These are phyloP conservation scores for Prosopis cineraria DNA, from an alignment of 306 rosid species.

Conservation along the genomic window DNA sequence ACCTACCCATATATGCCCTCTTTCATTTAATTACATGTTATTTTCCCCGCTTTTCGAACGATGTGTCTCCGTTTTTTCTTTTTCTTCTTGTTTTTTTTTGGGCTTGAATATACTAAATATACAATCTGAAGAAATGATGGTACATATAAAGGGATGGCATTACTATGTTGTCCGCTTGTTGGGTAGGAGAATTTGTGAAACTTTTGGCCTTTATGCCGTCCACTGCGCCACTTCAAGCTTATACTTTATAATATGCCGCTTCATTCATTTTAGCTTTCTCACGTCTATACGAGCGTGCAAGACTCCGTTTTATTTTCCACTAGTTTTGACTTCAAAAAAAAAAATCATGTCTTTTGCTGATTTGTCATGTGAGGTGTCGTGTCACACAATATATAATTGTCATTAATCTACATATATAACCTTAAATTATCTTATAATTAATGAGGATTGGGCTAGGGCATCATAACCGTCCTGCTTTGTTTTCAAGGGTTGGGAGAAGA, in stretches of 20 bases:
- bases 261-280: conserved; percentile 32
- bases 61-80: background rate
- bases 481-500: background rate
- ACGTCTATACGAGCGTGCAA: conserved; percentile 42
- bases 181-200: conserved; percentile 32
- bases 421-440: conserved; percentile 1
- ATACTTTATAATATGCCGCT: background rate
- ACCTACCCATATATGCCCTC: background rate
- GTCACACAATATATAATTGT: background rate
- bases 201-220: conserved; percentile 35
- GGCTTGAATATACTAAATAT: conserved; percentile 8
- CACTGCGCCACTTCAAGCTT: conserved; percentile 28
- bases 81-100: too few relatives aligned
- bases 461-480: conserved; percentile 18
- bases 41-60: background rate
- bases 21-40: background rate
- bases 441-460: background rate
- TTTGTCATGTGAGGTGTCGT: conserved; percentile 1
- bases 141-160: conserved; percentile 1
- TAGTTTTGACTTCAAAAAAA: background rate
- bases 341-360: background rate
- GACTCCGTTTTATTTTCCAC: background rate
- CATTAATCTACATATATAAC: too few relatives aligned
- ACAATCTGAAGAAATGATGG: background rate
- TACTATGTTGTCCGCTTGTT: conserved; percentile 34